Base-by-base conservation (phyloP, 2,329 filamentous ascomycete genomes). In the Botryotinia convoluta region DNA sequence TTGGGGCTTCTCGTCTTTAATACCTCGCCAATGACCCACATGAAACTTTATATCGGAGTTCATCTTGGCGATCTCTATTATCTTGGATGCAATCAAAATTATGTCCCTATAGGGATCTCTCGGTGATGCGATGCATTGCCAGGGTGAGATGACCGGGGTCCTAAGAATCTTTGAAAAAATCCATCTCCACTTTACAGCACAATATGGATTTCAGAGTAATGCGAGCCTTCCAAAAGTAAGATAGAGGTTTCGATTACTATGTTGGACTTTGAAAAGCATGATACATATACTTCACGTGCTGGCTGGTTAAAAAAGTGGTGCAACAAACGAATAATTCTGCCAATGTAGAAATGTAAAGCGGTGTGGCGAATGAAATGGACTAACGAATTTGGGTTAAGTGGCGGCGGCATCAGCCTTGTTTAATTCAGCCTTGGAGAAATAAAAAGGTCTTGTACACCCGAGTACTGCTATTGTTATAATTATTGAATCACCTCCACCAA, bases 41-140 rank as follows among this genome's bases (percentile, higher is more conserved):
- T 5, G 16, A 1, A 18, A 2, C 7, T 10, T 8, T 20, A 2
- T 35, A 16, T 20, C 1, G n/a, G 26, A 8, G 1, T 16, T 0
- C 3, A n/a, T 18, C 51, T 29, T n/a, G 12, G 18, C 3, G 51
- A 29, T 54, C 5, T 7, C 51, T 18, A 54, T 0, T 16, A 54
- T 54, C 14, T 7, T 54, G 51, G 14, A 29, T 16, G 26, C 51
- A 29, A 54, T 54, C 14, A 54, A 14, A 18, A 16, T n/a, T 54
- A n/a, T 5, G 14, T 29, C 6, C 12, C 10, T 20, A 26, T n/a
- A n/a, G n/a, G n/a, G n/a, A n/a, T 51, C 48, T 51, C 48, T 26
- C 22, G 22, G 48, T n/a, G 4, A 4, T 51, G 26, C 26, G 26
- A 51, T n/a, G 26, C 48, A 44, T 44, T 44, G 42, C 42, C 42